Conservation (phyloP, 2,329 filamentous ascomycete genomes). For the Fusarium chuoi region DNA sequence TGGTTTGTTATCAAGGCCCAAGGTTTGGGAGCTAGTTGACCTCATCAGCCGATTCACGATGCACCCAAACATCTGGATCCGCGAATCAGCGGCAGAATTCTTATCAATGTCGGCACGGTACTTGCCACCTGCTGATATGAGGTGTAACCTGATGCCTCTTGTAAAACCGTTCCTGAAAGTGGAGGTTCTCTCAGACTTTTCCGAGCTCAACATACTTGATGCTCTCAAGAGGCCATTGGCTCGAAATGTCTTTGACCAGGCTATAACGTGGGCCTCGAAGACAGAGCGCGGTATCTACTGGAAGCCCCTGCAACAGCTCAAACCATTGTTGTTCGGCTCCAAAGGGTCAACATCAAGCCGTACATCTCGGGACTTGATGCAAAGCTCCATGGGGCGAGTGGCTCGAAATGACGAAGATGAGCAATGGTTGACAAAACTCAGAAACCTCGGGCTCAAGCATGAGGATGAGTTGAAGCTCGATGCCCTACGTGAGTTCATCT, state of each 20-base stretch:
- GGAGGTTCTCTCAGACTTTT: constrained; percentile 71
- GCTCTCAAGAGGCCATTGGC: constrained; percentile 84
- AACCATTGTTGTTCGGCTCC: constrained; percentile 71
- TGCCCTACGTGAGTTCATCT: constrained; percentile 88
- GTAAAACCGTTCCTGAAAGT: constrained; percentile 85
- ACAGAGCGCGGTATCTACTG: constrained; percentile 87
- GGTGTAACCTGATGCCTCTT: constrained; percentile 84
- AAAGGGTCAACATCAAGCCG: constrained; percentile 63
- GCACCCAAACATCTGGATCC: constrained; percentile 95
- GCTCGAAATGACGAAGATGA: constrained; percentile 92
- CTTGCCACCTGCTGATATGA: constrained; percentile 80
- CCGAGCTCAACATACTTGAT: constrained; percentile 80
- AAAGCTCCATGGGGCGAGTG: constrained; percentile 69
- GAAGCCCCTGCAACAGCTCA: constrained; percentile 78
- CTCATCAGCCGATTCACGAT: constrained; percentile 86
- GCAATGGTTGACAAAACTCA: constrained; percentile 86
- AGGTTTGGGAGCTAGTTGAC: constrained; percentile 88
- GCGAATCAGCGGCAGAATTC: constrained; percentile 88
- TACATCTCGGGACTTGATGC: constrained; percentile 65
- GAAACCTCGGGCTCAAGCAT: constrained; percentile 80
- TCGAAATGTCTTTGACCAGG: constrained; percentile 83
- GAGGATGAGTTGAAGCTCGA: constrained; percentile 94
- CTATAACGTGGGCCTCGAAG: constrained; percentile 85
- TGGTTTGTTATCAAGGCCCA: constrained; percentile 85
- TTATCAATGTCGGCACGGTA: constrained; percentile 80